Percentiles rank a stretch among this genome's conserved stretches.
phyloP scores from a whole-genome alignment of 2,329 filamentous ascomycete genomes.

The Thyridium curvatum region DNA sequence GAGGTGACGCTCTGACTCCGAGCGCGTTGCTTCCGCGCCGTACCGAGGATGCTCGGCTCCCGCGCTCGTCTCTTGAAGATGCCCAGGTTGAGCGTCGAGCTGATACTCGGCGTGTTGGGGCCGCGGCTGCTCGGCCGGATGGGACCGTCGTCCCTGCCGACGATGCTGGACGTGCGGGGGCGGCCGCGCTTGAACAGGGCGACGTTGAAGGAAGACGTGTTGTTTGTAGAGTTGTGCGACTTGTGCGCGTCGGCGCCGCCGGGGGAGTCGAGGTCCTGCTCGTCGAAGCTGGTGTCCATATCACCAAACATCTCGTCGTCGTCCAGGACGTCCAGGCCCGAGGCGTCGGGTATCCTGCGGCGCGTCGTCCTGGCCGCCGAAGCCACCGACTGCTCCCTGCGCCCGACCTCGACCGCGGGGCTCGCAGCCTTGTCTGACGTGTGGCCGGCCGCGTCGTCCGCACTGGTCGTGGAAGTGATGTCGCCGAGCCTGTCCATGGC shows the following conservation, averaged over 20 bases:
- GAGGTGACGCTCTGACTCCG: constrained; percentile 4
- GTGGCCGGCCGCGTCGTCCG: constrained; percentile 3
- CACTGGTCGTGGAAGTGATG: constrained; percentile 19
- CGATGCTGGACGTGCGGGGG: constrained; percentile 43
- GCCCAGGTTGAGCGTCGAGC: constrained; percentile 48
- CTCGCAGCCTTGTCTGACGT: constrained; percentile 9
- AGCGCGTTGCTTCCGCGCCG: constrained; percentile 33
- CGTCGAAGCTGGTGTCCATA: constrained; percentile 27
- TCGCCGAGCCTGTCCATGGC: constrained; percentile 29
- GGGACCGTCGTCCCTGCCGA: constrained; percentile 42
- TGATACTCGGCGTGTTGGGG: constrained; percentile 39
- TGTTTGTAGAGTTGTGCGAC: constrained; percentile 25
- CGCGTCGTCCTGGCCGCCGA: constrained; percentile 24
- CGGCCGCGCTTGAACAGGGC: constrained; percentile 37
- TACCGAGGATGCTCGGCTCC: constrained; percentile 56
- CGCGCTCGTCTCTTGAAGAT: constrained; percentile 50
- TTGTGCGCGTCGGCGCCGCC: constrained; percentile 1
- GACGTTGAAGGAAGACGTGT: constrained; percentile 38
- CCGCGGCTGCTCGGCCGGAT: constrained; percentile 48
- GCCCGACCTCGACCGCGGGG: constrained; percentile 27
- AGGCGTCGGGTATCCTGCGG: constrained; percentile 27
- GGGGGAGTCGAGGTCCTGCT: constrained; percentile 20
- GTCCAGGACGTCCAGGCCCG: constrained; percentile 38
- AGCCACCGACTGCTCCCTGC: constrained; percentile 24
- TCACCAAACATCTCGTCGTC: constrained; percentile 42